phyloP scores from a whole-genome alignment of 2,329 filamentous ascomycete genomes.

The Camillea tinctor region DNA sequence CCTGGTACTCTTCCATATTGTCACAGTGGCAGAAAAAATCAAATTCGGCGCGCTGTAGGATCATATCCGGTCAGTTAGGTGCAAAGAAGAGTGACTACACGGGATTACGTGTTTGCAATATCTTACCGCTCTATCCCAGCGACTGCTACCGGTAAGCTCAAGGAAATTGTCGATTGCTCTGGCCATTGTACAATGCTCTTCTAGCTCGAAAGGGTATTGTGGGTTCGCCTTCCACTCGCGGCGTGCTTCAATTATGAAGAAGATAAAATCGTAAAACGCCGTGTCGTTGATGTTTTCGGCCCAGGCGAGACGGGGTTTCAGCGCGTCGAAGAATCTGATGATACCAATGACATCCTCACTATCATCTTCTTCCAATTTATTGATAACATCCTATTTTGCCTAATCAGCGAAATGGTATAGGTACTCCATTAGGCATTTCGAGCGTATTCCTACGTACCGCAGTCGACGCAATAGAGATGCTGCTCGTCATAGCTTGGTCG shows the following conservation, averaged over 20 bases:
- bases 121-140: slow-evolving; percentile 1
- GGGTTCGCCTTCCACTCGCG: slow-evolving; percentile 2
- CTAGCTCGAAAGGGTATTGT: neutral
- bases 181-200: slow-evolving; percentile 1
- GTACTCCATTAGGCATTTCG: too few species aligned
- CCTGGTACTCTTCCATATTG: neutral
- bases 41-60: neutral
- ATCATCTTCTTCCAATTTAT: neutral
- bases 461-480: neutral
- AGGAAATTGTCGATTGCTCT: slow-evolving; percentile 6
- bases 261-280: slow-evolving; percentile 2
- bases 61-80: neutral
- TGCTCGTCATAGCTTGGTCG: neutral
- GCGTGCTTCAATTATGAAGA: slow-evolving; percentile 2
- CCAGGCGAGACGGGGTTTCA: neutral
- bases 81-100: too few species aligned
- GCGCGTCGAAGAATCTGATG: neutral
- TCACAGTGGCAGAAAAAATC: neutral
- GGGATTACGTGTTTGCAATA: neutral
- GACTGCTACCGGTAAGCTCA: neutral
- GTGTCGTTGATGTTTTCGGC: neutral
- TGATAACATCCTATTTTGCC: neutral
- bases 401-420: neutral
- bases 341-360: neutral
- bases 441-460: neutral